Evolutionary conservation across 1,139 yeast genomes (phyloP), one percentile per base, ranked within the genome.

Genomic region (Debaryomyces psychrophilus): DNA sequence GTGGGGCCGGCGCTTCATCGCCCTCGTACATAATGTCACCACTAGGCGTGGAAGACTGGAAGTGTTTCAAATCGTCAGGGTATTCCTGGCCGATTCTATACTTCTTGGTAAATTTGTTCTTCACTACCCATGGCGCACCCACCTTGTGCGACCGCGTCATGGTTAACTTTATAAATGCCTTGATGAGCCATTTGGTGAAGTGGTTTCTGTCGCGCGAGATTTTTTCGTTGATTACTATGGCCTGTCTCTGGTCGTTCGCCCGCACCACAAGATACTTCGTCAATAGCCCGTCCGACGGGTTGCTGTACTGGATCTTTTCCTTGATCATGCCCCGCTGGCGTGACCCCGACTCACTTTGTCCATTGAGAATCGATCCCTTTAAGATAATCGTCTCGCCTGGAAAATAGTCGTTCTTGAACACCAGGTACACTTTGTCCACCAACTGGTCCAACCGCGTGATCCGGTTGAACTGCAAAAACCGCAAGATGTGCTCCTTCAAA

Each of bases 121-220:
- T 87, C n/a, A 93, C 95, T 15, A 93, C 84, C 98, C 98, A 93
- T 1, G 99, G 98, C 2, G 98, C 95, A 2, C 98, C 97, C 37
- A 86, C 77, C 73, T 87, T 87, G 48, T 85, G 79, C 4, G 93
- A 89, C 55, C 97, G 79, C 3, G 89, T 77, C 56, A 93, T 82
- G 5, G 96, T 83, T 56, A 90, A 79, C 60, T 92, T 92, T 58
- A 93, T 81, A 57, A 93, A 93, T 0, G 97, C 88, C 64, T 92
- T 87, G 35, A 93, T 86, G 49, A 88, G 77, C 81, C 93, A 86
- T 64, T 93, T 93, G 7, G 97, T 92, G 68, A 90, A 92, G 48
- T 86, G 80, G 51, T 87, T 86, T 50, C 98, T 76, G 59, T 93
- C 97, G 54, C 99, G 76, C 27, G 86, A 73, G 31, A 93, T 81